Percentiles rank a stretch among this genome's conserved stretches.
Evolutionary conservation across 2,329 filamentous ascomycete species (phyloP).

Genomic region (Mycogone perniciosa): DNA sequence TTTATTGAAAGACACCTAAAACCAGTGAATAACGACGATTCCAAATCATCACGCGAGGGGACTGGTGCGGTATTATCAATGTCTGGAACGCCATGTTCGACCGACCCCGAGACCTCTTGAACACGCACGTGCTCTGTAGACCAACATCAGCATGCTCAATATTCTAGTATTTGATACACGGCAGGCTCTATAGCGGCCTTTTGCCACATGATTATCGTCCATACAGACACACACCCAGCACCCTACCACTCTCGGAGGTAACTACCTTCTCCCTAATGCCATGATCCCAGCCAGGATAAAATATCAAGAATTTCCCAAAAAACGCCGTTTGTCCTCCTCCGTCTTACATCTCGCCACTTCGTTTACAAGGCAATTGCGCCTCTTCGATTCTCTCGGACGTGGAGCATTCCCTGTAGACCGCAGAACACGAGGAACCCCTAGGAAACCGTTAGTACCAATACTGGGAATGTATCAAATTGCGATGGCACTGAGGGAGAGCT

Average conservation of each 20-base stretch:
- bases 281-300: neutral
- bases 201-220: neutral
- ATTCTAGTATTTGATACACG: neutral
- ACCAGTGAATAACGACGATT: neutral
- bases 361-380: conserved; percentile 71
- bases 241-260: neutral
- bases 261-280: neutral
- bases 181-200: neutral
- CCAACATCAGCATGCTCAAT: neutral
- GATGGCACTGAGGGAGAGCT: neutral
- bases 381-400: conserved; percentile 73
- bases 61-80: neutral
- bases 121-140: neutral
- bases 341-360: conserved; percentile 16
- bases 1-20: neutral
- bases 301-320: conserved; percentile 13
- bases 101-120: neutral
- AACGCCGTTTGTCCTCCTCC: conserved; percentile 23
- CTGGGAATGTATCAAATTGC: neutral
- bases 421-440: conserved; percentile 90
- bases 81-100: neutral
- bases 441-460: no score
- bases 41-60: no score
- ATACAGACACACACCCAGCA: neutral
- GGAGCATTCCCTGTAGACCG: conserved; percentile 78